Conservation (phyloP, 352 stramenopile species). For the Globisporangium sylvaticum region DNA sequence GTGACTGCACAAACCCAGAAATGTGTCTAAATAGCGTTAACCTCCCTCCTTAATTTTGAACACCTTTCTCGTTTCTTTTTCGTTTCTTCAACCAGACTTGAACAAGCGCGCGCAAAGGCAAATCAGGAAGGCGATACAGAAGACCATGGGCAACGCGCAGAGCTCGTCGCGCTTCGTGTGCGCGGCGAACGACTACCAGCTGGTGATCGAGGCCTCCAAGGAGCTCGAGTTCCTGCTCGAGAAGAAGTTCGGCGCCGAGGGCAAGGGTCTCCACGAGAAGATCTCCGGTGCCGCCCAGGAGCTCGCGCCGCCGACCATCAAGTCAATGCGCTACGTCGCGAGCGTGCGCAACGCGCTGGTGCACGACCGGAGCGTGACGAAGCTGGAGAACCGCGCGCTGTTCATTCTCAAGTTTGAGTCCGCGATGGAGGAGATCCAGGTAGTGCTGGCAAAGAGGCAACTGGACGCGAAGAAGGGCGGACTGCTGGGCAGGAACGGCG, state of each 20-base stretch:
- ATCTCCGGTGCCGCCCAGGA: constrained; percentile 40
- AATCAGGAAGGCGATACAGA: no score
- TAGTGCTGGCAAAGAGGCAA: constrained; percentile 56
- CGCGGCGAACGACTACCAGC: constrained; percentile 73
- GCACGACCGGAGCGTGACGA: constrained; percentile 61
- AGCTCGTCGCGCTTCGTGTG: constrained; percentile 21
- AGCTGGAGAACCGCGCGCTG: constrained; percentile 46
- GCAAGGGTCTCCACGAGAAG: constrained; percentile 73
- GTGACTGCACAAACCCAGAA: neutral
- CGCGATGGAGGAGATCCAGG: constrained; percentile 54
- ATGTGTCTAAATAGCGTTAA: neutral
- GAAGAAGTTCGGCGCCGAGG: constrained; percentile 56
- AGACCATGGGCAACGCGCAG: neutral
- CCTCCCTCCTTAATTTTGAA: neutral
- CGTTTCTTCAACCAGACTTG: neutral
- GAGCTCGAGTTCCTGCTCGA: constrained; percentile 71
- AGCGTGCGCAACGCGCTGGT: constrained; percentile 81
- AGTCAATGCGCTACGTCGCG: constrained; percentile 73
- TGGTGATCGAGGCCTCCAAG: constrained; percentile 80
- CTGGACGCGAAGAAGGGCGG: constrained; percentile 19
- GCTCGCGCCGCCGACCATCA: constrained; percentile 47
- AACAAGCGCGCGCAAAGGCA: neutral
- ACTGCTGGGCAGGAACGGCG: neutral
- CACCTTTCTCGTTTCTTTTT: neutral
- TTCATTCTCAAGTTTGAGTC: constrained; percentile 69